Evolutionary conservation across 768 basidiomycete genomes (phyloP).

Genomic region (Trametes villosa): DNA sequence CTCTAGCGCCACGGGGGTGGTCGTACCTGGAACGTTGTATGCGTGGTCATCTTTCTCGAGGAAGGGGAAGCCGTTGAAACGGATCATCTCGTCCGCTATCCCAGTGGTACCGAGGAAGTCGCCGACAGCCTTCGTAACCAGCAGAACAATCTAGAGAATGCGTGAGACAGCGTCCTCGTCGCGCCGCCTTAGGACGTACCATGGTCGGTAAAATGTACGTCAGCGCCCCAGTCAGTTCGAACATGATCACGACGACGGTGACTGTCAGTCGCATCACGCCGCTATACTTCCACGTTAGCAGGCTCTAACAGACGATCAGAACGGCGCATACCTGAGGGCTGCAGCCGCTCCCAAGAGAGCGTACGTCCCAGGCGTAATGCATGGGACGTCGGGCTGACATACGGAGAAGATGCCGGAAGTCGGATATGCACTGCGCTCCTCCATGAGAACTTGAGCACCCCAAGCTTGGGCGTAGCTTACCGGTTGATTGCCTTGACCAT

Average conservation of each 20-base stretch:
- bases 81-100: slow-evolving; percentile 96
- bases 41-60: slow-evolving; percentile 95
- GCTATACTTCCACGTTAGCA: slow-evolving; percentile 34
- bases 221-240: slow-evolving; percentile 94
- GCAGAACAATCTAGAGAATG: slow-evolving; percentile 77
- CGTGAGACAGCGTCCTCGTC: neutral
- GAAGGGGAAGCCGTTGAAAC: slow-evolving; percentile 97
- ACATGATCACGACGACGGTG: slow-evolving; percentile 99
- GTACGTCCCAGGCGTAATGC: slow-evolving; percentile 98
- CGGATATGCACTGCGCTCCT: slow-evolving; percentile 75
- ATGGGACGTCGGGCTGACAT: slow-evolving; percentile 90
- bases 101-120: slow-evolving; percentile 92
- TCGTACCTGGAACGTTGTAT: slow-evolving; percentile 86
- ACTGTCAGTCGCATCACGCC: slow-evolving; percentile 98
- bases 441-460: neutral
- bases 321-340: slow-evolving; percentile 70
- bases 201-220: slow-evolving; percentile 98
- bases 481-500: slow-evolving; percentile 91
- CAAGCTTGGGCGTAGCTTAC: slow-evolving; percentile 44
- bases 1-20: neutral
- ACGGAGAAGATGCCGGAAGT: slow-evolving; percentile 86
- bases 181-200: slow-evolving; percentile 51
- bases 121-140: slow-evolving; percentile 96
- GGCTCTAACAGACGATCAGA: neutral
- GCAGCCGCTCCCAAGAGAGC: slow-evolving; percentile 98